Evolutionary conservation across 176 grass and related monocot genomes (phyloP).

Genomic region (Microstegium vimineum): DNA sequence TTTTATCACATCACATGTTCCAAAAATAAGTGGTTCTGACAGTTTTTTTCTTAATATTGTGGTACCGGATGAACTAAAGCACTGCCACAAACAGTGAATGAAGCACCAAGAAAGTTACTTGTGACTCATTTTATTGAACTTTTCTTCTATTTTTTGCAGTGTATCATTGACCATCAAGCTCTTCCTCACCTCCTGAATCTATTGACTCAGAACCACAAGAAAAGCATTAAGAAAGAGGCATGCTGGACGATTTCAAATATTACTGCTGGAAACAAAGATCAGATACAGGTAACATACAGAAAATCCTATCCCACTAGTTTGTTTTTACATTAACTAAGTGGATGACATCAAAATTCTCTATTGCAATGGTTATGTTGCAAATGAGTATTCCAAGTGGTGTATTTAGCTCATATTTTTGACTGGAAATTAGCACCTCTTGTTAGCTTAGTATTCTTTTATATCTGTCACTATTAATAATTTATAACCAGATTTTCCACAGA

Average conservation of each 20-base stretch:
- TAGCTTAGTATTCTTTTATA: not conserved
- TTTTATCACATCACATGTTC: not conserved
- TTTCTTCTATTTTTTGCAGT: slow-evolving; percentile 20
- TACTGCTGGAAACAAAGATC: slow-evolving; percentile 95
- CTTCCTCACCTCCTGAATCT: slow-evolving; percentile 70
- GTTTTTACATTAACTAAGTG: not conserved
- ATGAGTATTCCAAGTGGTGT: not conserved
- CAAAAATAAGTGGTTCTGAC: not conserved
- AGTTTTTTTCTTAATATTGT: not conserved
- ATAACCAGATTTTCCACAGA: too few species aligned
- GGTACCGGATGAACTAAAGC: not conserved
- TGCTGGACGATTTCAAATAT: slow-evolving; percentile 98
- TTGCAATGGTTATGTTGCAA: not conserved
- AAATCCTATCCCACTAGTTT: not conserved
- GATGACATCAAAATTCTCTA: not conserved
- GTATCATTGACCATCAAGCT: too few species aligned
- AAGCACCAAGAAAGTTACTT: too few species aligned
- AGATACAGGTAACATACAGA: slow-evolving; percentile 71
- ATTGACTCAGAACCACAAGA: slow-evolving; percentile 85
- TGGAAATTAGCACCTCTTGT: not conserved
- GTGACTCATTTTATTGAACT: not conserved
- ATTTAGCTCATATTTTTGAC: not conserved
- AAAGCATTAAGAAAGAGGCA: too few species aligned
- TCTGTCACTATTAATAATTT: too few species aligned
- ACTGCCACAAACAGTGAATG: not conserved